Percentiles rank a stretch among this genome's conserved stretches.
phyloP scores from a whole-genome alignment of 176 grass and related monocot species.

The Oryza meridionalis region DNA sequence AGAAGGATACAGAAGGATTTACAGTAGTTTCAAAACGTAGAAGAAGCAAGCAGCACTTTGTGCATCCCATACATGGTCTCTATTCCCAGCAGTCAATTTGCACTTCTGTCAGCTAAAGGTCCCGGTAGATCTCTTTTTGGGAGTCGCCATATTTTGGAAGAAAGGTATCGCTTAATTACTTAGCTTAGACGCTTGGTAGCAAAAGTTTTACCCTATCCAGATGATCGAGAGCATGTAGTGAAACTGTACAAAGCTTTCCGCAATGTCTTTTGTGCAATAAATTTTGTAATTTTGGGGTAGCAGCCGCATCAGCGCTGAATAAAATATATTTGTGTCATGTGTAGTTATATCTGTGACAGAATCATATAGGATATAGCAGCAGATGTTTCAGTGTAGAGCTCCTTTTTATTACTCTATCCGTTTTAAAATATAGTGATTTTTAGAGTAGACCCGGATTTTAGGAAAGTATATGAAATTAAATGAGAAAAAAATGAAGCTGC shows the following conservation, averaged over 20 bases:
- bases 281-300: conserved; percentile 28
- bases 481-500: too few species aligned
- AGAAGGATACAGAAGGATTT: conserved; percentile 86
- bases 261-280: conserved; percentile 33
- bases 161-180: conserved; percentile 39
- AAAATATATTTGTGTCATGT: conserved; percentile 25
- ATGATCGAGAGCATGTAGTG: conserved; percentile 33
- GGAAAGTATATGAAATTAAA: too few species aligned
- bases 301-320: conserved; percentile 34
- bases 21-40: conserved; percentile 84
- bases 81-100: conserved; percentile 86
- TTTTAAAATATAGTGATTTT: too few species aligned
- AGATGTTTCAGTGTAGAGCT: not conserved
- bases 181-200: conserved; percentile 44
- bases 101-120: conserved; percentile 64
- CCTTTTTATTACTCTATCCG: too few species aligned
- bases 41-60: conserved; percentile 70
- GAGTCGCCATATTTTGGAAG: conserved; percentile 48
- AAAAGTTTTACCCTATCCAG: conserved; percentile 43
- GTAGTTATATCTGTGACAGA: conserved; percentile 27
- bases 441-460: too few species aligned
- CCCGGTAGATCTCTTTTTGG: conserved; percentile 8
- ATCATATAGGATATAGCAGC: conserved; percentile 31
- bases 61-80: conserved; percentile 69
- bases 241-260: conserved; percentile 53